These are phyloP conservation scores for Penicillium bialowiezense DNA, from an alignment of 495 filamentous ascomycete genomes.

Conservation along the genomic window DNA sequence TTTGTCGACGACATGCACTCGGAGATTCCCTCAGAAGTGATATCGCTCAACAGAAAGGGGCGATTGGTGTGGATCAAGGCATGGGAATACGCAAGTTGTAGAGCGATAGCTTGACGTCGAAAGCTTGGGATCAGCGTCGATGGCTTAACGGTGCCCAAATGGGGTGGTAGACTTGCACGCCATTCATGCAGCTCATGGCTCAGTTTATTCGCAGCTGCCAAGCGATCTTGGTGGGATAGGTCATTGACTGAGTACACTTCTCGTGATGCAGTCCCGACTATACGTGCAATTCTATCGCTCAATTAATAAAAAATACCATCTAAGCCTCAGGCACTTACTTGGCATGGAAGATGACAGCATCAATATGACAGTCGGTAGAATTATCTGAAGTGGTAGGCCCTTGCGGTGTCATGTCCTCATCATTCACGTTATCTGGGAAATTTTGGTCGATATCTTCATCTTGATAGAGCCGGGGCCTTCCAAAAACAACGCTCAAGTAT, in stretches of 20 bases:
- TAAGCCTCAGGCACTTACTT: too few species aligned
- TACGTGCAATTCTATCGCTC: constrained; percentile 11
- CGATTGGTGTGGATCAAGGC: constrained; percentile 26
- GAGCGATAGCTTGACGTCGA: constrained; percentile 16
- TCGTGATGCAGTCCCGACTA: constrained; percentile 22
- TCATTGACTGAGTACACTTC: constrained; percentile 16
- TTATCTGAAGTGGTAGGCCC: constrained; percentile 1
- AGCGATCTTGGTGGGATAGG: constrained; percentile 6
- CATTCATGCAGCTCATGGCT: constrained; percentile 17
- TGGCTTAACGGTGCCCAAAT: constrained; percentile 16
- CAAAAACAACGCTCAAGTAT: constrained; percentile 27
- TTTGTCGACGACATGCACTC: too few species aligned
- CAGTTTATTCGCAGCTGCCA: constrained; percentile 8
- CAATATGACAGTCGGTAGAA: constrained; percentile 14
- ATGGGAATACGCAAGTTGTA: constrained; percentile 24
- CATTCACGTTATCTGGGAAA: constrained; percentile 15
- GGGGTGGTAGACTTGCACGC: constrained; percentile 17
- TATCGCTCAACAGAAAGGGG: constrained; percentile 18
- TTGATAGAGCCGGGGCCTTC: constrained; percentile 16
- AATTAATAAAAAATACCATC: too few species aligned
- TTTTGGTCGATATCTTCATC: constrained; percentile 2
- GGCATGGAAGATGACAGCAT: constrained; percentile 22
- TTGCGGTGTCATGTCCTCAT: constrained; percentile 21
- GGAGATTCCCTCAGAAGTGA: constrained; percentile 2
- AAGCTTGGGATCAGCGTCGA: constrained; percentile 22